Base-by-base conservation (phyloP, 192 early-diverging fungal genomes). In the Umbelopsis ramanniana region DNA sequence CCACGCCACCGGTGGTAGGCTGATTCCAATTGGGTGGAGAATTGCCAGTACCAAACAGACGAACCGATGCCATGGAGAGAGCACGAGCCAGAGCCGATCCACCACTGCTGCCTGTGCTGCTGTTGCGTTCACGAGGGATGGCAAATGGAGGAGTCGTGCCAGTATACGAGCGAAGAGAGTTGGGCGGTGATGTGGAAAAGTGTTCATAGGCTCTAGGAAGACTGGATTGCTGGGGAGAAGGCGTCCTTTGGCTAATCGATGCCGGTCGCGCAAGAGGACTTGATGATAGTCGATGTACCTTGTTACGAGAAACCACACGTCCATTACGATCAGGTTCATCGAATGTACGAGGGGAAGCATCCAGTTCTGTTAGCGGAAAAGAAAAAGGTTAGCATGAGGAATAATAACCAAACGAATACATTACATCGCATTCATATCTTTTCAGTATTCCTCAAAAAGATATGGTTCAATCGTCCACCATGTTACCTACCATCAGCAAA, bases 401-500 rank as follows among this genome's bases (percentile, higher is more conserved):
- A 67, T 43, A 7, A 29, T 29, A 43, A 7, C 40, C 11, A 43
- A 6, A 1, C 11, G 6, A 43, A 12, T 12, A 43, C 11, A 43
- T 6, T 43, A 6, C 40, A 43, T 43, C 11, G 29, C 29, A 29
- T 29, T 3, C 29, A 29, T 29, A 3, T 2, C 1, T 1, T 29
- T 29, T 29, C 29, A 29, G 29, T 3, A 29, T 1, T 29, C 29
- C 29, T 29, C 1, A 29, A 29, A 29, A 1, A 29, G 29, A 29
- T 29, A 29, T 29, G 29, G 29, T 3, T 29, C 29, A 29, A 29
- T 3, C 29, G 0, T 43, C 6, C 40, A 11, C 40, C 40, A 11
- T 12, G 11, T 4, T 5, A 43, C 40, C 60, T 85, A 87, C 87
- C 90, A 79, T 94, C 93, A 4, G 93, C 93, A 60, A 93, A 84